A percentile compares a stretch with the other conserved stretches of the same genome.
Conservation (phyloP, 2,329 filamentous ascomycete species). For the Pseudocercospora crystallina region DNA sequence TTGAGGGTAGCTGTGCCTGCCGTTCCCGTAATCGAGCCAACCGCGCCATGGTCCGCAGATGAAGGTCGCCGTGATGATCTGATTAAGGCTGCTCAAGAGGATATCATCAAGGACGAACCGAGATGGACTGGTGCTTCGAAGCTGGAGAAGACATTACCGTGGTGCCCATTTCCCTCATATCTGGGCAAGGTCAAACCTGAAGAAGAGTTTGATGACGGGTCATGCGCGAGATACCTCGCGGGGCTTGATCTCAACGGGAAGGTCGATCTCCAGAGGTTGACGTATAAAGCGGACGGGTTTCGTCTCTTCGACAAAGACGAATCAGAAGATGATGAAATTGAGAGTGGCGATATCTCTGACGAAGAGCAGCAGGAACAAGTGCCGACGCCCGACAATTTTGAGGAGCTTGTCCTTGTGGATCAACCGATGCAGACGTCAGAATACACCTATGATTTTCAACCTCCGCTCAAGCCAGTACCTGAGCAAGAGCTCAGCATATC, state of each 20-base stretch:
- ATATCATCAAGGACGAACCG: constrained; percentile 32
- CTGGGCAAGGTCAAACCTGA: constrained; percentile 39
- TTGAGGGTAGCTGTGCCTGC: constrained; percentile 50
- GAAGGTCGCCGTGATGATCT: constrained; percentile 28
- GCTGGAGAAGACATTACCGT: constrained; percentile 44
- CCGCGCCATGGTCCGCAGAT: constrained; percentile 49
- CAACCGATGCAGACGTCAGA: no score
- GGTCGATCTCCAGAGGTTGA: constrained; percentile 42
- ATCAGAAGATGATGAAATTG: constrained; percentile 40
- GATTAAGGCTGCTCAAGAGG: constrained; percentile 18
- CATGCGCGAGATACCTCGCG: constrained; percentile 37
- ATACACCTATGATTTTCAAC: no score
- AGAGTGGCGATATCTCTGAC: constrained; percentile 8
- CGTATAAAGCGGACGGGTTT: constrained; percentile 52
- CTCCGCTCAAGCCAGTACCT: no score
- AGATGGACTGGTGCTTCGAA: constrained; percentile 45
- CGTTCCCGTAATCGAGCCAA: constrained; percentile 44
- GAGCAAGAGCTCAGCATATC: not conserved
- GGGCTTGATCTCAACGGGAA: constrained; percentile 35
- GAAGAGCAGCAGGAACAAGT: constrained; percentile 8
- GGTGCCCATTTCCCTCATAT: constrained; percentile 49
- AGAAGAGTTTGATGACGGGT: constrained; percentile 43
- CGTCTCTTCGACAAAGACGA: constrained; percentile 43
- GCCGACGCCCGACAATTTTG: not conserved
- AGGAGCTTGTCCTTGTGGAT: no score